Evolutionary conservation across 1,139 yeast genomes (phyloP).

Genomic region (Sugiyamaella pinicola): DNA sequence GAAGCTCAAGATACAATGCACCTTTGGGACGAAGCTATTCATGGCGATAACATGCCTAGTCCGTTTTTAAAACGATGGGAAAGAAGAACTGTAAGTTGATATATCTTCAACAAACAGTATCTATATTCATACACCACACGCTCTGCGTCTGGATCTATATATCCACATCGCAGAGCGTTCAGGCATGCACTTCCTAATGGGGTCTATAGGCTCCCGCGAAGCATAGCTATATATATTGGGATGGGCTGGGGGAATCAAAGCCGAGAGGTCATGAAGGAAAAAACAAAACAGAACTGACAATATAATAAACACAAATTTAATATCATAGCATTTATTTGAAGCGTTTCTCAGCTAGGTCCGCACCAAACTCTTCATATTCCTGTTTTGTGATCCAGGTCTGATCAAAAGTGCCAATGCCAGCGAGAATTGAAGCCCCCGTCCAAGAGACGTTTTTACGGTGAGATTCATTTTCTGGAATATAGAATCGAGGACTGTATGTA

Average conservation of each 20-base stretch:
- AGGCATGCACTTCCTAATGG: no score
- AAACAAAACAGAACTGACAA: no score
- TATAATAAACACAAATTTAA: no score
- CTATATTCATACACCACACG: conserved; percentile 3
- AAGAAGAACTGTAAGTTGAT: conserved; percentile 27
- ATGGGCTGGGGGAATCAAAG: no score
- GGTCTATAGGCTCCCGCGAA: no score
- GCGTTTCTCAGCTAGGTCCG: conserved; percentile 55
- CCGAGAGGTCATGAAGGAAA: no score
- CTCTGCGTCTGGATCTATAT: neutral
- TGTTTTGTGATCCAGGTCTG: conserved; percentile 93
- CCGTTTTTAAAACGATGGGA: conserved; percentile 42
- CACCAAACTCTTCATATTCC: conserved; percentile 91
- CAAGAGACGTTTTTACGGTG: conserved; percentile 86
- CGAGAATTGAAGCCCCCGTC: conserved; percentile 93
- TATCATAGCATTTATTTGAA: conserved; percentile 43
- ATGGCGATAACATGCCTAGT: conserved; percentile 39
- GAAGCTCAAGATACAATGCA: conserved; percentile 23
- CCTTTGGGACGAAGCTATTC: conserved; percentile 33
- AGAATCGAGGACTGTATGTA: conserved; percentile 57
- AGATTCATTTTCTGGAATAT: conserved; percentile 74
- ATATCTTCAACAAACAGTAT: neutral
- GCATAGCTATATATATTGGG: no score
- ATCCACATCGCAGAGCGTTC: no score
- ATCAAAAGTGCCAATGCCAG: conserved; percentile 92